Percentiles rank a stretch among this genome's conserved stretches.
These are phyloP conservation scores for Epichloe elymi DNA, from an alignment of 2,329 filamentous ascomycete species.

Conservation along the genomic window DNA sequence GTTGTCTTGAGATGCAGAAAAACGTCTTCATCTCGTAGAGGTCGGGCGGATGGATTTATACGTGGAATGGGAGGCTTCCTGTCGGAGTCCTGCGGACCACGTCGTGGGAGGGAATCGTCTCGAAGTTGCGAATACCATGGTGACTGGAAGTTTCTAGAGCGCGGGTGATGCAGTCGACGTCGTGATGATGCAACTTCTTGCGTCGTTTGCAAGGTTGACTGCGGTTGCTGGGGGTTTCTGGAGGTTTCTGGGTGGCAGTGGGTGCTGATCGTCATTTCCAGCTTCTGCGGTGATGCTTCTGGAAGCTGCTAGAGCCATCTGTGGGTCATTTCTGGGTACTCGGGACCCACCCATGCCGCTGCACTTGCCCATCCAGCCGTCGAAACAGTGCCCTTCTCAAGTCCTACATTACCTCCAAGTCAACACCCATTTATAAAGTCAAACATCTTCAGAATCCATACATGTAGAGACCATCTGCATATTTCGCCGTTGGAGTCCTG, in stretches of 20 bases:
- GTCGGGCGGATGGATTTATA: constrained; percentile 1
- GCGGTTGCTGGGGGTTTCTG: not conserved
- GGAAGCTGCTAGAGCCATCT: not conserved
- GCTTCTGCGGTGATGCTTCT: not conserved
- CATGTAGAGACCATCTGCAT: too few species aligned
- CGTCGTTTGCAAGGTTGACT: not conserved
- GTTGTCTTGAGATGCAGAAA: not conserved
- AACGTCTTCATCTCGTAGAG: too few species aligned
- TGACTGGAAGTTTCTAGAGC: not conserved
- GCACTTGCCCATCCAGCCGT: too few species aligned
- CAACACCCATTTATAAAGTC: too few species aligned
- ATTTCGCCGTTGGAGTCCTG: too few species aligned
- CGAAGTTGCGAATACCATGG: not conserved
- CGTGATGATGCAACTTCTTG: not conserved
- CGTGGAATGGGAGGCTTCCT: not conserved
- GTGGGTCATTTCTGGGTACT: not conserved
- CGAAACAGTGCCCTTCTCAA: too few species aligned
- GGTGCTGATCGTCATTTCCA: not conserved
- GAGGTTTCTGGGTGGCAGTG: not conserved
- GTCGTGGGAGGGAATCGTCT: not conserved
- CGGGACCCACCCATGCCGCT: too few species aligned
- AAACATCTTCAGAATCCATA: too few species aligned
- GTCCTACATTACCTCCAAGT: too few species aligned
- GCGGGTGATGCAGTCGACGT: not conserved
- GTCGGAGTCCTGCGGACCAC: not conserved